Conservation (phyloP, 1,284 basidiomycete genomes). For the Ganoderma lingzhi region DNA sequence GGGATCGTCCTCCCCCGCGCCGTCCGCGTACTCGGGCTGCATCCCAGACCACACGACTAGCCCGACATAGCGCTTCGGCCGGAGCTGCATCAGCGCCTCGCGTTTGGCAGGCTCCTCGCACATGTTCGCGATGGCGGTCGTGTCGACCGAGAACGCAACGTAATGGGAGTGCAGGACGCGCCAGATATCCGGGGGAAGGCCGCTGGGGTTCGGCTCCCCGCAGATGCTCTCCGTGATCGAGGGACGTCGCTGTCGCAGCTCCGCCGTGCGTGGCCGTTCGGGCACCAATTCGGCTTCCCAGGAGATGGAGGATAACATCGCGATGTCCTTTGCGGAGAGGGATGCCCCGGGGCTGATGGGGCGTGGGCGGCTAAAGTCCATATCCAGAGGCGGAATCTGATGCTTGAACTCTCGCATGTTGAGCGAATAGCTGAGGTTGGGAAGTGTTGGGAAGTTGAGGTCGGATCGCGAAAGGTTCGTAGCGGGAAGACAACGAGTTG, state of each 20-base stretch:
- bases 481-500: slow-evolving; percentile 13
- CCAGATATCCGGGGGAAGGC: slow-evolving; percentile 21
- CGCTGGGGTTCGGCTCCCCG: slow-evolving; percentile 12
- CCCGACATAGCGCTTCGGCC: slow-evolving; percentile 34
- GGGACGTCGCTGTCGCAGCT: slow-evolving; percentile 24
- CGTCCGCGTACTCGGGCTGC: slow-evolving; percentile 4
- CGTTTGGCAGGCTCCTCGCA: slow-evolving; percentile 17
- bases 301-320: slow-evolving; percentile 27
- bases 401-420: slow-evolving; percentile 19
- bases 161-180: slow-evolving; percentile 32
- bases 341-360: slow-evolving; percentile 29
- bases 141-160: slow-evolving; percentile 35
- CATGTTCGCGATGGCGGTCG: slow-evolving; percentile 12
- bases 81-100: slow-evolving; percentile 20
- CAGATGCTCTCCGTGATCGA: slow-evolving; percentile 18
- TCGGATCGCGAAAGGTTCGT: slow-evolving; percentile 5
- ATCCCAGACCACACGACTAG: slow-evolving; percentile 32
- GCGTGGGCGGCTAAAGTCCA: slow-evolving; percentile 21
- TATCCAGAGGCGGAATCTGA: slow-evolving; percentile 21
- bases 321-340: slow-evolving; percentile 26
- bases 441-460: slow-evolving; percentile 3
- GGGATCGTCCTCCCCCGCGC: slow-evolving; percentile 14
- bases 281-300: slow-evolving; percentile 25
- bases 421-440: slow-evolving; percentile 9
- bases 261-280: slow-evolving; percentile 26